Conservation (phyloP, 2,329 filamentous ascomycete species). For the Phialophora tarda region DNA sequence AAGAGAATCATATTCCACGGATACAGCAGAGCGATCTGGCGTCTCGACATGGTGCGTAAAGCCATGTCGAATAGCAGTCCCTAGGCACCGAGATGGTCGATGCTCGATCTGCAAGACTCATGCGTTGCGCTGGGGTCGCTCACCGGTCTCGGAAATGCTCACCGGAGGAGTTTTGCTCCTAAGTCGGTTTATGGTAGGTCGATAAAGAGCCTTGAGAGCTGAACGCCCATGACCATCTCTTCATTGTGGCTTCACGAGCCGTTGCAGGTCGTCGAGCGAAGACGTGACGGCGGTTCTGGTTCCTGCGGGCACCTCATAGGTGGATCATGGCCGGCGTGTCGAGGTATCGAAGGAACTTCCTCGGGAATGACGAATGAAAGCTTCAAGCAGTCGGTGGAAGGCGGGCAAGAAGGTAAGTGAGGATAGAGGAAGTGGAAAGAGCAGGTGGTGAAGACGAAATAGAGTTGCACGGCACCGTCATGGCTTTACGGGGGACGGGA, state of each 20-base stretch:
- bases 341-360: not conserved
- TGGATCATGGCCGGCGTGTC: not conserved
- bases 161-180: not conserved
- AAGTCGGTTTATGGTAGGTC: not conserved
- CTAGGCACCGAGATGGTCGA: not conserved
- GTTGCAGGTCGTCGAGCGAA: not conserved
- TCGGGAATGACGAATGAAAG: not conserved
- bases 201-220: not conserved
- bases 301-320: not conserved
- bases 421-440: not conserved
- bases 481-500: conserved; percentile 13
- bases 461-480: conserved; percentile 24
- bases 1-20: not conserved
- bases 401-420: not conserved
- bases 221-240: not conserved
- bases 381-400: not conserved
- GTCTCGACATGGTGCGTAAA: not conserved
- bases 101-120: too few relatives aligned
- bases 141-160: not conserved
- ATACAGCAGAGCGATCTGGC: not conserved
- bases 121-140: not conserved
- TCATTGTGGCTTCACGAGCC: not conserved
- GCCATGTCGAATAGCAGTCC: not conserved
- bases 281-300: not conserved
- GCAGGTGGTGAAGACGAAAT: conserved; percentile 25